These are phyloP conservation scores for Pontederia crassipes DNA, from an alignment of 176 grass and related monocot species.

Conservation along the genomic window DNA sequence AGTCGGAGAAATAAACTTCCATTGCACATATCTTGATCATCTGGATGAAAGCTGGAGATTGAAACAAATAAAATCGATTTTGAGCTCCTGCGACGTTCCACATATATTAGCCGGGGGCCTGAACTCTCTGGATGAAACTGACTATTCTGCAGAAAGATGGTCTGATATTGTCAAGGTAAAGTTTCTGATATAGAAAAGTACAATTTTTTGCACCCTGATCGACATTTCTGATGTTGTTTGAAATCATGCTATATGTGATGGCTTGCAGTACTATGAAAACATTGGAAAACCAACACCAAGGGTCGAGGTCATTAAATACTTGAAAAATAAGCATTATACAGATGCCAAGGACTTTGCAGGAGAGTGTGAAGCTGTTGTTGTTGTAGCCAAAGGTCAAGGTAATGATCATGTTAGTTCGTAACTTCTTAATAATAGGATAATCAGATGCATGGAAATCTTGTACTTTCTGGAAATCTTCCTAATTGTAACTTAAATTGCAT, in stretches of 20 bases:
- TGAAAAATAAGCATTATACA: constrained; percentile 67
- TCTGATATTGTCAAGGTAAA: constrained; percentile 84
- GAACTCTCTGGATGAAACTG: constrained; percentile 80
- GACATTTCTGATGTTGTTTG: neutral
- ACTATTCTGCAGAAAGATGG: constrained; percentile 85
- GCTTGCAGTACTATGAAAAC: constrained; percentile 74
- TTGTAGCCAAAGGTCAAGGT: constrained; percentile 97
- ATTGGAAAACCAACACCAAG: constrained; percentile 94
- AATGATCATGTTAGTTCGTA: neutral
- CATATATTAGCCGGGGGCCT: constrained; percentile 87
- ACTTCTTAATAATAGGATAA: too few species aligned
- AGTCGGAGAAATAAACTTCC: constrained; percentile 77
- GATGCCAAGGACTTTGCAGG: constrained; percentile 91
- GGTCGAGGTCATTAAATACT: constrained; percentile 86
- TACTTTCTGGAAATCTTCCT: too few species aligned
- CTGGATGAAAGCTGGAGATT: constrained; percentile 89
- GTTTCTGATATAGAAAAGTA: neutral
- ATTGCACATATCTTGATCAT: constrained; percentile 97
- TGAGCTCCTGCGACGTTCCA: constrained; percentile 41
- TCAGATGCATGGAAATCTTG: too few species aligned
- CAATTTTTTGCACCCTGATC: neutral
- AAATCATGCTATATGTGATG: neutral
- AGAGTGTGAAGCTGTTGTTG: constrained; percentile 90
- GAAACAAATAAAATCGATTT: constrained; percentile 83
- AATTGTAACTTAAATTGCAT: too few species aligned